Conservation (phyloP, 192 early-diverging fungal species). For the Globomyces pollinis-pini region DNA sequence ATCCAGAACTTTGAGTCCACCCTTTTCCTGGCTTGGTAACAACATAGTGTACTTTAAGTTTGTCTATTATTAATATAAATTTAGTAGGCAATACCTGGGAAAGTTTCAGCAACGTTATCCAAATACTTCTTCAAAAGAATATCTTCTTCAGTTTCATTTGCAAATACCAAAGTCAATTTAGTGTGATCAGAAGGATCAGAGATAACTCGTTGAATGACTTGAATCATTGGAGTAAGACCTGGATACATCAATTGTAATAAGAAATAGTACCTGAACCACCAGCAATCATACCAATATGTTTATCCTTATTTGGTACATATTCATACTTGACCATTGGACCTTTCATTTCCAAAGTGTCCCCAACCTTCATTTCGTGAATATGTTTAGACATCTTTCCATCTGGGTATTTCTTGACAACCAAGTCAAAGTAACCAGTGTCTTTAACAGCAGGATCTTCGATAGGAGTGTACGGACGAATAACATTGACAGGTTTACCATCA, state of each 20-base stretch:
- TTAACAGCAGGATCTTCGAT: conserved; percentile 35
- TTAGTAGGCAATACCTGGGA: too few species aligned
- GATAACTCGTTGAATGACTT: conserved; percentile 60
- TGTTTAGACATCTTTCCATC: conserved; percentile 56
- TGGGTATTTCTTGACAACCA: conserved; percentile 76
- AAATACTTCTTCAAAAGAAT: conserved; percentile 61
- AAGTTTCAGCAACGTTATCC: conserved; percentile 44
- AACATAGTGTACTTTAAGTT: conserved; percentile 60
- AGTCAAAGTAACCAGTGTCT: conserved; percentile 61
- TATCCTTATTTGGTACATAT: conserved; percentile 60
- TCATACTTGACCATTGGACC: conserved; percentile 69
- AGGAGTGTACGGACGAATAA: conserved; percentile 69
- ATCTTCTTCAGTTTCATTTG: conserved; percentile 61
- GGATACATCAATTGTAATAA: background rate
- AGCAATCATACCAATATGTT: conserved; percentile 71
- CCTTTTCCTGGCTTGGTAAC: conserved; percentile 49
- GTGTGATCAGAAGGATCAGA: conserved; percentile 59
- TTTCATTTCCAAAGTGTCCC: conserved; percentile 71
- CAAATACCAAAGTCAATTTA: conserved; percentile 63
- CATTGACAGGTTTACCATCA: conserved; percentile 44
- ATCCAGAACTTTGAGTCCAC: conserved; percentile 66
- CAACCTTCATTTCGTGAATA: conserved; percentile 58
- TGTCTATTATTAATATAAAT: conserved; percentile 53
- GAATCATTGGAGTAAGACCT: conserved; percentile 75
- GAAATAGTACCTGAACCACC: conserved; percentile 66